A percentile compares a stretch with the other conserved stretches of the same genome.
phyloP scores from a whole-genome alignment of 1,139 yeast genomes.

The Suhomyces wounanorum region DNA sequence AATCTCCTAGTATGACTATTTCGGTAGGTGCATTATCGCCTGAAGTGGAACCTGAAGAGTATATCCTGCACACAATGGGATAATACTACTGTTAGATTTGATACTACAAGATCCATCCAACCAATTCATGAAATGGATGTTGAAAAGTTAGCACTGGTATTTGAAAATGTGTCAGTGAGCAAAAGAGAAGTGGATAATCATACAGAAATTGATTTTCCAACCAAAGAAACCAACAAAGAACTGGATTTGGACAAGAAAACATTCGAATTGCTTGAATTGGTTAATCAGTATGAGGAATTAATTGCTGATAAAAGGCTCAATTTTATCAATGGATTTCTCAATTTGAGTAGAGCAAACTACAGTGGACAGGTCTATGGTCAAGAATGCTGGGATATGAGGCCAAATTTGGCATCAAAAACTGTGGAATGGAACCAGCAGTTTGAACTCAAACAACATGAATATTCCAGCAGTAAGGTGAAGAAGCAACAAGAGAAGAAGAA shows the following conservation, averaged over 20 bases:
- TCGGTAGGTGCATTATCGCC: not conserved
- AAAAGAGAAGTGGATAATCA: constrained; percentile 6
- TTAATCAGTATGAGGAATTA: constrained; percentile 34
- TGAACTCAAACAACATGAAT: constrained; percentile 1
- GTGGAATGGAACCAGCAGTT: constrained; percentile 1
- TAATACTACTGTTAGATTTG: not conserved
- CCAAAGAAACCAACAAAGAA: not conserved
- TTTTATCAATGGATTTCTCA: constrained; percentile 35
- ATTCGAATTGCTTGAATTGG: constrained; percentile 25
- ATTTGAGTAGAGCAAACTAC: constrained; percentile 45
- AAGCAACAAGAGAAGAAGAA: not conserved
- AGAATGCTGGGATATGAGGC: constrained; percentile 35
- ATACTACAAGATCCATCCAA: not conserved
- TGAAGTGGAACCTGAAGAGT: not conserved
- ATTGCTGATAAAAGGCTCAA: constrained; percentile 22
- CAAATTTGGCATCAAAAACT: constrained; percentile 24
- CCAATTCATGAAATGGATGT: constrained; percentile 8
- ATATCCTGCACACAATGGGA: not conserved
- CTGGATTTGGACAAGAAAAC: constrained; percentile 23
- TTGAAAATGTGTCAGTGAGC: constrained; percentile 19
- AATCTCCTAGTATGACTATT: not conserved
- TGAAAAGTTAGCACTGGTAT: constrained; percentile 13
- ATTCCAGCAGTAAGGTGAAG: not conserved
- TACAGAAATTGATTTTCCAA: constrained; percentile 7
- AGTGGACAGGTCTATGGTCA: constrained; percentile 20